Evolutionary conservation across 1,284 basidiomycete species (phyloP), one percentile per base, ranked within the genome.

Genomic region (Erythrobasidium hasegawianum): DNA sequence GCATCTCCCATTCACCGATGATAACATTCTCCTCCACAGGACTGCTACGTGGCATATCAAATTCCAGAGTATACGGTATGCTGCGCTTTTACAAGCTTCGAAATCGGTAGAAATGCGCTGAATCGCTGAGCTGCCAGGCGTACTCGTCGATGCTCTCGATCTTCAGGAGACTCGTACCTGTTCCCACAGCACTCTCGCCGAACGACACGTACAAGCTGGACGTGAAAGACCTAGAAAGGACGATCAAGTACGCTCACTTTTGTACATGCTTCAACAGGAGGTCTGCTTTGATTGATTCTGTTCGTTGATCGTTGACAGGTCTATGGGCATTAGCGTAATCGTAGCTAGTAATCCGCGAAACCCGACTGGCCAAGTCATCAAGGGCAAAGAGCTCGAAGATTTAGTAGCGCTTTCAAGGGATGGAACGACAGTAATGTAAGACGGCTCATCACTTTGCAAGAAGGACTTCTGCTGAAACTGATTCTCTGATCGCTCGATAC

Each of bases 331-430:
- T 22, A 85, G 87, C 14, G 90, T 94, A 47, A 83, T 96, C 67
- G 82, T 97, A 60, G 87, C 90, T 0, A 91, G 88, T 18, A 97
- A 96, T 77, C 90, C 90, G 13, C 85, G 91, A 66, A 94, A 94
- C 75, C 90, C 93, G 1, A 96, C 93, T 0, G 92, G 93, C 10
- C 90, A 93, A 72, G 80, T 83, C 53, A 84, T 86, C 57, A 78
- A 78, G 70, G 91, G 89, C 14, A 81, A 88, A 14, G 88, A 94
- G 14, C 83, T 97, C 64, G 83, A 87, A 72, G 83, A 87, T 54
- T 83, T 97, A 11, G 90, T 94, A 7, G 75, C 81, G 7, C 79
- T 93, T 40, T 82, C 85, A 57, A 82, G 84, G 45, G 73, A 84
- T 81, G 78, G 80, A 3, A 88, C 87, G 2, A 95, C 92, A 7